Evolutionary conservation across 768 basidiomycete species (phyloP).

Genomic region (Phallus indusiatus): DNA sequence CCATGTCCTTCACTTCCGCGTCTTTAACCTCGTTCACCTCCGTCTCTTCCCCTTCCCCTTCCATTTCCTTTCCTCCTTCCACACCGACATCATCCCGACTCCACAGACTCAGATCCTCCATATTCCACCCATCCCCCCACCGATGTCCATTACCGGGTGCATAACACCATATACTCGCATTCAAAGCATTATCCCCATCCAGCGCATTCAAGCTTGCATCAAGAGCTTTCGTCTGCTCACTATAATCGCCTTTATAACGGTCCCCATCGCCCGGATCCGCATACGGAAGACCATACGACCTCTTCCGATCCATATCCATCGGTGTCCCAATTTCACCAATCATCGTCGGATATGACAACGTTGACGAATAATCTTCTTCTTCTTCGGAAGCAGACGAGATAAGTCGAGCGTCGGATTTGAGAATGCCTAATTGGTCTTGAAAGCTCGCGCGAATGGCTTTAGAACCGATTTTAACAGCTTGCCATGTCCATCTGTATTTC

Average conservation of each 20-base stretch:
- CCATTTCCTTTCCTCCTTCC: neutral
- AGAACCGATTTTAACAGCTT: conserved; percentile 79
- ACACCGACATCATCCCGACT: conserved; percentile 52
- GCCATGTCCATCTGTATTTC: conserved; percentile 56
- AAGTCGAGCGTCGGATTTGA: conserved; percentile 64
- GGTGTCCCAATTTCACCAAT: conserved; percentile 96
- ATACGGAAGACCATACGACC: conserved; percentile 60
- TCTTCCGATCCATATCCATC: conserved; percentile 86
- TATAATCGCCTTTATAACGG: conserved; percentile 65
- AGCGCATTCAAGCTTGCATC: conserved; percentile 74
- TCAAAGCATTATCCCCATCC: conserved; percentile 68
- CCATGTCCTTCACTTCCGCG: neutral
- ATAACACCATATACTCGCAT: conserved; percentile 86
- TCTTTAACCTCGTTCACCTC: conserved; percentile 1
- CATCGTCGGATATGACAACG: conserved; percentile 74
- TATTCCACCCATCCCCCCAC: conserved; percentile 97
- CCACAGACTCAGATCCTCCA: conserved; percentile 91
- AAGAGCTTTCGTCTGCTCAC: conserved; percentile 70
- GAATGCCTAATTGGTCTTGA: conserved; percentile 70
- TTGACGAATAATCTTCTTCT: too few species aligned
- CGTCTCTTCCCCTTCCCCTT: conserved; percentile 13
- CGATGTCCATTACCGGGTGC: conserved; percentile 71
- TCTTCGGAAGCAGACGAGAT: conserved; percentile 33
- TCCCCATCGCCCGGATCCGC: conserved; percentile 39
- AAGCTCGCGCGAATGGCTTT: conserved; percentile 70